A percentile compares a stretch with the other conserved stretches of the same genome.
Conservation (phyloP, 2,329 filamentous ascomycete species). For the Huntiella moniliformis region DNA sequence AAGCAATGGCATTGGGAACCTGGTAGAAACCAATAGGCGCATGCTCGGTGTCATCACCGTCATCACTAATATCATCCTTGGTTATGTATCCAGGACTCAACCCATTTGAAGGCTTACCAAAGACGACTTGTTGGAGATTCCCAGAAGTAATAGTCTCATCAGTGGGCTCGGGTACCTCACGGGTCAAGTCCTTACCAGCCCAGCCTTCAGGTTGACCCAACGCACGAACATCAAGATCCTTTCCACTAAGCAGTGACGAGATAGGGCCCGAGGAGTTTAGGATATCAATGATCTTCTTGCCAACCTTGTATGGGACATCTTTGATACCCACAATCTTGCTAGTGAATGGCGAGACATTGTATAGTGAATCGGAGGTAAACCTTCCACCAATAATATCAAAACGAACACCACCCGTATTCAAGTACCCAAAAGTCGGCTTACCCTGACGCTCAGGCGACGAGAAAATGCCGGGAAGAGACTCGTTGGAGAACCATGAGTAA, state of each 20-base stretch:
- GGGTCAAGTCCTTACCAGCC: slow-evolving; percentile 13
- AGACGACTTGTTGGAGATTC: background rate
- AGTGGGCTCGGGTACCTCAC: background rate
- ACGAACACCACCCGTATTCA: slow-evolving; percentile 80
- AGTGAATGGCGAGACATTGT: slow-evolving; percentile 71
- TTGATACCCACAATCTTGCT: slow-evolving; percentile 60
- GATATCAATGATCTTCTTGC: slow-evolving; percentile 45
- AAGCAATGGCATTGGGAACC: slow-evolving; percentile 70
- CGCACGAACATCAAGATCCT: slow-evolving; percentile 24
- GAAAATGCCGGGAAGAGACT: slow-evolving; percentile 53
- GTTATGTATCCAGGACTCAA: slow-evolving; percentile 68
- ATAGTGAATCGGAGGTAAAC: slow-evolving; percentile 77
- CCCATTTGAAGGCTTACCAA: slow-evolving; percentile 11
- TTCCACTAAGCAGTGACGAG: slow-evolving; percentile 17
- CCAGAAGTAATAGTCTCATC: background rate
- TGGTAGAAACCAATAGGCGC: slow-evolving; percentile 52
- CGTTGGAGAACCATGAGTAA: slow-evolving; percentile 58
- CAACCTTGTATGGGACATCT: slow-evolving; percentile 62
- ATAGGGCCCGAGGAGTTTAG: slow-evolving; percentile 38
- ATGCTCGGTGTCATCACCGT: slow-evolving; percentile 85
- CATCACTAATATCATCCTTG: slow-evolving; percentile 58
- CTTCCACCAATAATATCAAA: slow-evolving; percentile 90
- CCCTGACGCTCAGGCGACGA: slow-evolving; percentile 37
- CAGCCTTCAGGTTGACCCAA: slow-evolving; percentile 32
- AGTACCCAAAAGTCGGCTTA: slow-evolving; percentile 49